These are phyloP conservation scores for Pseudocohnilembus persalinus DNA, from an alignment of 169 alveolate species.

Conservation along the genomic window DNA sequence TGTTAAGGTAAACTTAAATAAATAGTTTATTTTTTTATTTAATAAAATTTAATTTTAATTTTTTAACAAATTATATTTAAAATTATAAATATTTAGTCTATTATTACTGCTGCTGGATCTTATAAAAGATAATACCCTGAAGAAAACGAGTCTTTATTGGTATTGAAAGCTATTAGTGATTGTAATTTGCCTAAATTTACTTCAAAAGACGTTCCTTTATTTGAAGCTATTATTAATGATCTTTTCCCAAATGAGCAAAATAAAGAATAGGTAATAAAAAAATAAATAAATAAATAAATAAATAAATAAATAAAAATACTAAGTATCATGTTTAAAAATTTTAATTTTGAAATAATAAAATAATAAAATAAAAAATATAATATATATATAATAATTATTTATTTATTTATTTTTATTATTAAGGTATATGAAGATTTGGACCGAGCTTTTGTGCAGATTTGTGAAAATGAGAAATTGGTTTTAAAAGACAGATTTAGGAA, in stretches of 20 bases:
- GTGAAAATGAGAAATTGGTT: slow-evolving; percentile 24
- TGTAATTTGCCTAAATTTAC: slow-evolving; percentile 76
- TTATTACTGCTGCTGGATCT: slow-evolving; percentile 71
- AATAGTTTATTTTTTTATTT: too few species aligned
- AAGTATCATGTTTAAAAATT: too few species aligned
- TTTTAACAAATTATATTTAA: too few species aligned
- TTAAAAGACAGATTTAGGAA: slow-evolving; percentile 38
- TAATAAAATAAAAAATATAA: too few species aligned
- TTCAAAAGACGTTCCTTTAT: slow-evolving; percentile 61
- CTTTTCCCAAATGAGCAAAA: slow-evolving; percentile 60
- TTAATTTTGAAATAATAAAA: too few species aligned
- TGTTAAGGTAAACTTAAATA: slow-evolving; percentile 25
- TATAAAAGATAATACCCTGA: slow-evolving; percentile 51
- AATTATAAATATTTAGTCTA: too few species aligned
- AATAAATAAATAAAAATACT: not conserved
- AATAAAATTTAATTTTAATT: too few species aligned
- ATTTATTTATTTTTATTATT: not conserved
- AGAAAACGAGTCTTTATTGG: slow-evolving; percentile 53
- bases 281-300: not conserved
- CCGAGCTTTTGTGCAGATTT: slow-evolving; percentile 22
- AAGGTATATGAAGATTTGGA: slow-evolving; percentile 48
- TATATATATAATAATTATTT: too few species aligned
- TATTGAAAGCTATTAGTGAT: slow-evolving; percentile 75
- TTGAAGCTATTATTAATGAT: slow-evolving; percentile 67
- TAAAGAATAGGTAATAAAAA: not conserved